These are phyloP conservation scores for Russula compacta DNA, from an alignment of 768 basidiomycete genomes.

Conservation along the genomic window DNA sequence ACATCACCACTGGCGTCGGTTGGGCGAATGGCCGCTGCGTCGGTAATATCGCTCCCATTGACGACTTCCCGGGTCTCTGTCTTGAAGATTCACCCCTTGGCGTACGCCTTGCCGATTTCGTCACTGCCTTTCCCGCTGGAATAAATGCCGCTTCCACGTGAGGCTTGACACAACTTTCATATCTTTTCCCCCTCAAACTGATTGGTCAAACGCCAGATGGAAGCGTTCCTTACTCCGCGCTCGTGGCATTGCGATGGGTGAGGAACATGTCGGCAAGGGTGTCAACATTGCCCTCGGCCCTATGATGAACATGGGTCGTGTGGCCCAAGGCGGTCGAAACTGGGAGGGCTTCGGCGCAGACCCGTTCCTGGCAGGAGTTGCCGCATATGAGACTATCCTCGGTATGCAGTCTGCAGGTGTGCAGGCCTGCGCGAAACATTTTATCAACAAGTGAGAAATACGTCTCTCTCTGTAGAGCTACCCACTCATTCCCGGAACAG, in stretches of 20 bases:
- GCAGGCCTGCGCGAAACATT: conserved; percentile 83
- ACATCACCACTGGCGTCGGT: conserved; percentile 28
- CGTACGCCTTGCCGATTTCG: conserved; percentile 63
- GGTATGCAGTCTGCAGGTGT: conserved; percentile 76
- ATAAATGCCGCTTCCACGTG: conserved; percentile 77
- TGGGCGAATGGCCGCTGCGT: conserved; percentile 61
- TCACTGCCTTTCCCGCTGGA: conserved; percentile 76
- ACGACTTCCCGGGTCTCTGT: conserved; percentile 57
- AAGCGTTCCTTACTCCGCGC: conserved; percentile 70
- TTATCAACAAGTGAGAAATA: conserved; percentile 55
- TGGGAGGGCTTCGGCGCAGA: conserved; percentile 97
- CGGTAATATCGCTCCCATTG: conserved; percentile 50
- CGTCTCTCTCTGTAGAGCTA: background rate
- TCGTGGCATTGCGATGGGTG: conserved; percentile 71
- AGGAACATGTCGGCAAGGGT: conserved; percentile 77
- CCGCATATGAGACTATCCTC: conserved; percentile 69
- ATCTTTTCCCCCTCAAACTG: background rate
- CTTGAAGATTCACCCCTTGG: conserved; percentile 74
- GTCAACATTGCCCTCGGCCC: conserved; percentile 69
- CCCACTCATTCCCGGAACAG: conserved; percentile 27
- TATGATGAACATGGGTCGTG: conserved; percentile 83
- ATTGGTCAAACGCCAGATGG: conserved; percentile 36
- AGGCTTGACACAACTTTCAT: conserved; percentile 21
- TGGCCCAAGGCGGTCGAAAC: conserved; percentile 74
- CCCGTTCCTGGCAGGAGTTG: conserved; percentile 77